These are phyloP conservation scores for Sugiyamaella paludigena DNA, from an alignment of 1,139 yeast genomes.

Conservation along the genomic window DNA sequence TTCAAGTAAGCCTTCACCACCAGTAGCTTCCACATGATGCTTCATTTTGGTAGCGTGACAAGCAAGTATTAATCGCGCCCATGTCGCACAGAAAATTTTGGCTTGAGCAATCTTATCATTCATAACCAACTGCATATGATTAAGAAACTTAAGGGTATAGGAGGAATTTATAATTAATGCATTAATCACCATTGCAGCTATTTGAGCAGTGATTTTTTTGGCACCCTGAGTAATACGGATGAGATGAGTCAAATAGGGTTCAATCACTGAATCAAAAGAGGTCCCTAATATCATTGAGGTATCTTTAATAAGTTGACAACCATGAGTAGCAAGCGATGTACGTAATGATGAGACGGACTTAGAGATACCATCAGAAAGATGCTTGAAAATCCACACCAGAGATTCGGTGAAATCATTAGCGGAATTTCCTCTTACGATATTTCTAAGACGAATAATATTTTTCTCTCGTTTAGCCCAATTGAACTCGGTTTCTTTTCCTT, in stretches of 20 bases:
- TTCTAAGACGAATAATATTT: slow-evolving; percentile 54
- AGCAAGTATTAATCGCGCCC: slow-evolving; percentile 61
- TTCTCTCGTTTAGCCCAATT: slow-evolving; percentile 82
- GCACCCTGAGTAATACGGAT: slow-evolving; percentile 69
- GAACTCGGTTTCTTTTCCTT: slow-evolving; percentile 81
- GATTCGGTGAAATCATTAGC: slow-evolving; percentile 44
- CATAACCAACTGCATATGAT: slow-evolving; percentile 51
- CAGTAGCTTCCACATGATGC: slow-evolving; percentile 38
- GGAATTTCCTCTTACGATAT: slow-evolving; percentile 59
- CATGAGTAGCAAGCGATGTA: slow-evolving; percentile 75
- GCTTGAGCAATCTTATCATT: slow-evolving; percentile 71
- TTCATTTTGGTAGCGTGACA: slow-evolving; percentile 42
- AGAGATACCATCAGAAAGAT: slow-evolving; percentile 57
- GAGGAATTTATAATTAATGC: slow-evolving; percentile 58
- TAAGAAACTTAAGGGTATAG: slow-evolving; percentile 53
- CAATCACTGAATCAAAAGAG: slow-evolving; percentile 60
- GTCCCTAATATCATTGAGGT: slow-evolving; percentile 50
- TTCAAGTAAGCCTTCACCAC: slow-evolving; percentile 48
- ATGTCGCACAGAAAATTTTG: slow-evolving; percentile 63
- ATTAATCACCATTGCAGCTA: slow-evolving; percentile 67
- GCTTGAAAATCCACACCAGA: slow-evolving; percentile 45
- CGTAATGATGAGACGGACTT: slow-evolving; percentile 73
- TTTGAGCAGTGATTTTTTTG: slow-evolving; percentile 72
- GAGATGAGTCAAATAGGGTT: slow-evolving; percentile 55
- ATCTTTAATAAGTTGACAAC: slow-evolving; percentile 80